These are phyloP conservation scores for Drechslerella dactyloides DNA, from an alignment of 2,329 filamentous ascomycete species.

Conservation along the genomic window DNA sequence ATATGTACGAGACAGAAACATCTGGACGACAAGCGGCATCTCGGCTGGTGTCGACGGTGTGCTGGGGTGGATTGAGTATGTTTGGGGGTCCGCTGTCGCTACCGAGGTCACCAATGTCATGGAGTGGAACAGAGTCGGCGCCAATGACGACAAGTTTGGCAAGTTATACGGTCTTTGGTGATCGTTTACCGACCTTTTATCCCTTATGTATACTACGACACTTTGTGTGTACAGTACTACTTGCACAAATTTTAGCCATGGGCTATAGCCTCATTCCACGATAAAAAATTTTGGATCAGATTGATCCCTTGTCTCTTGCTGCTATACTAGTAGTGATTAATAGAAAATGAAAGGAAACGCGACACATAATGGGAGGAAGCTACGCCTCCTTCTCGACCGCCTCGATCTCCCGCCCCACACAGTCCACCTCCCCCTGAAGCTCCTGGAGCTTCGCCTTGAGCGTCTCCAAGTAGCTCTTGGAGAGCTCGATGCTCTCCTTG, in stretches of 20 bases:
- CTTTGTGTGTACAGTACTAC: no score
- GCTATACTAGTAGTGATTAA: no score
- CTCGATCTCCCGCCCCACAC: background rate
- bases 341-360: background rate
- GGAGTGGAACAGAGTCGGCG: conserved; percentile 54
- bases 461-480: background rate
- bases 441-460: background rate
- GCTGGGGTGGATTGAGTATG: conserved; percentile 59
- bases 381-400: background rate
- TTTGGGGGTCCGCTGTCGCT: conserved; percentile 56
- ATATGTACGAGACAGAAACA: conserved; percentile 61
- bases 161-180: conserved; percentile 37
- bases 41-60: conserved; percentile 62
- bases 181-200: background rate
- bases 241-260: no score
- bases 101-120: conserved; percentile 52
- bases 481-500: background rate
- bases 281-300: no score
- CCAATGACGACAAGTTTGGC: conserved; percentile 44
- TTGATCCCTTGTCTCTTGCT: no score
- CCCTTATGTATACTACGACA: background rate
- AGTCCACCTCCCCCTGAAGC: background rate
- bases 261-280: no score
- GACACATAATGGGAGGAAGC: background rate
- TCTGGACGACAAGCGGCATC: conserved; percentile 62